Evolutionary conservation across 768 basidiomycete genomes (phyloP).

Genomic region (Porpolomopsis calyptriformis): DNA sequence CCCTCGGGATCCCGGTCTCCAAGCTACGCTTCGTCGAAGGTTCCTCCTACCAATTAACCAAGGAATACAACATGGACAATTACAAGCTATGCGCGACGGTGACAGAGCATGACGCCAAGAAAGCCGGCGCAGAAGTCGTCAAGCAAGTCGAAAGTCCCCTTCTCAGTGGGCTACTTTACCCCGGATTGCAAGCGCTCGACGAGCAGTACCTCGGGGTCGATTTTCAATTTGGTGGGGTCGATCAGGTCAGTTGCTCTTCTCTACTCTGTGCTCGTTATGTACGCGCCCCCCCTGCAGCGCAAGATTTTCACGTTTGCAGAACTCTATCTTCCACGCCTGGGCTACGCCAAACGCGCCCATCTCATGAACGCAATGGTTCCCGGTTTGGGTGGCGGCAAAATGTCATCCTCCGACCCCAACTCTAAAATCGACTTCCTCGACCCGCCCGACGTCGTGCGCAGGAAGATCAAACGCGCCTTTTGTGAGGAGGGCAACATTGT

Average conservation of each 20-base stretch:
- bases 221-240: conserved; percentile 97
- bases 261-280: conserved; percentile 1
- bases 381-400: conserved; percentile 88
- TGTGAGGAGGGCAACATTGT: conserved; percentile 86
- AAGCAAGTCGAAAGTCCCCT: conserved; percentile 92
- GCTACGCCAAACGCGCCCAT: conserved; percentile 90
- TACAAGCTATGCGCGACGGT: conserved; percentile 88
- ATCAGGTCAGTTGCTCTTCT: conserved; percentile 55
- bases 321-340: conserved; percentile 85
- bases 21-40: conserved; percentile 80
- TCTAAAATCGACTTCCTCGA: conserved; percentile 99
- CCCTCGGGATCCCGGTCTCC: conserved; percentile 83
- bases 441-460: conserved; percentile 66
- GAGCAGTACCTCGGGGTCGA: conserved; percentile 94
- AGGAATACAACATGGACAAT: conserved; percentile 90
- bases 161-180: conserved; percentile 88
- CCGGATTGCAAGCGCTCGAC: conserved; percentile 91
- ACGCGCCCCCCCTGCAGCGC: conserved; percentile 39
- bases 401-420: conserved; percentile 96
- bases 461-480: conserved; percentile 86
- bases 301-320: conserved; percentile 99
- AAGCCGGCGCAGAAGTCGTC: conserved; percentile 97
- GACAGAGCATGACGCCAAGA: conserved; percentile 93
- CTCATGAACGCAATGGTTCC: conserved; percentile 99
- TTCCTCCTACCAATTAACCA: conserved; percentile 84